phyloP scores from a whole-genome alignment of 306 rosid genomes.

The Vachellia pachyceras region DNA sequence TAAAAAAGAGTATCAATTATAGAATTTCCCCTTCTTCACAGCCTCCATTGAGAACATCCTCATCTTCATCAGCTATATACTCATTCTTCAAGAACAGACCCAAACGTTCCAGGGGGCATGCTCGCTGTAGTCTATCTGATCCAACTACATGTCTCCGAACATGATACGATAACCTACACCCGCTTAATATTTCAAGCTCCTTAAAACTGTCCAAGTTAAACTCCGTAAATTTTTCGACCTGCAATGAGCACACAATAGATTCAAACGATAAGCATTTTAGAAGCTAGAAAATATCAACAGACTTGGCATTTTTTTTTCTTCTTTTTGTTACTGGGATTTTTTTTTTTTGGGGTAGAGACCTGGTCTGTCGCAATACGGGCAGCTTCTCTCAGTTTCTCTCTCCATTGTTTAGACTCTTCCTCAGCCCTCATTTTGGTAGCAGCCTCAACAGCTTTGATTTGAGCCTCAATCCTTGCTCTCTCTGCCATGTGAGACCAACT shows the following conservation, averaged over 20 bases:
- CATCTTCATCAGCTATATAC: conserved; percentile 40
- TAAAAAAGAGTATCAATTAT: conserved; percentile 2
- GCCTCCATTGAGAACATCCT: conserved; percentile 37
- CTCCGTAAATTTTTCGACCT: conserved; percentile 59
- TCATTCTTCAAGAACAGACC: conserved; percentile 66
- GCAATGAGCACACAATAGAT: background rate
- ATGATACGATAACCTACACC: conserved; percentile 33
- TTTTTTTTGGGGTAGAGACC: conserved; percentile 39
- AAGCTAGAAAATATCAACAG: background rate
- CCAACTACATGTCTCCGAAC: background rate
- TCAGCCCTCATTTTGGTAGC: conserved; percentile 53
- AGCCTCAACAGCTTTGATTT: conserved; percentile 58
- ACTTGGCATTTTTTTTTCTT: too few relatives aligned
- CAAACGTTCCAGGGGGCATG: conserved; percentile 49
- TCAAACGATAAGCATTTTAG: background rate
- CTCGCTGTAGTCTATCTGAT: conserved; percentile 9
- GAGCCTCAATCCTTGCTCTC: conserved; percentile 62
- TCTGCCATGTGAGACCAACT: conserved; percentile 40
- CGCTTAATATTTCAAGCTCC: conserved; percentile 59
- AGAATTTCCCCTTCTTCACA: conserved; percentile 65
- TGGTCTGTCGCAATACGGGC: conserved; percentile 59
- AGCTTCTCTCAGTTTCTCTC: conserved; percentile 63
- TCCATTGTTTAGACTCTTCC: conserved; percentile 50
- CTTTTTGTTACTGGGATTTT: too few relatives aligned
- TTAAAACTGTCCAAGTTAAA: conserved; percentile 44